phyloP scores from a whole-genome alignment of 345 rosid genomes.

The Ceriops tagal region DNA sequence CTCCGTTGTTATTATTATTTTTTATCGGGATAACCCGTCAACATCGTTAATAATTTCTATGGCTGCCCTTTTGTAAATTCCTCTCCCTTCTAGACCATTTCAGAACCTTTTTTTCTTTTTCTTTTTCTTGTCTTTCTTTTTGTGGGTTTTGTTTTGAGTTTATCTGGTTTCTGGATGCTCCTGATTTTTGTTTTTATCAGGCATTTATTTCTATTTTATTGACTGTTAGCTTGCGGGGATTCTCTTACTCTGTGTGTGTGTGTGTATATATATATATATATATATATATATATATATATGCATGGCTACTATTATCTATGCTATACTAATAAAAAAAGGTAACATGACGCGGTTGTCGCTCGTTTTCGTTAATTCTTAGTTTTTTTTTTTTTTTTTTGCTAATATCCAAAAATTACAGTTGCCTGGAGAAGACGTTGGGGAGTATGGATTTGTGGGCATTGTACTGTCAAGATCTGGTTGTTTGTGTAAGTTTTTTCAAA shows the following conservation, averaged over 20 bases:
- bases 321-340: not conserved
- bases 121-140: constrained; percentile 13
- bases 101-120: not conserved
- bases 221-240: constrained; percentile 10
- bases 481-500: not conserved
- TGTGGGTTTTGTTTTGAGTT: constrained; percentile 12
- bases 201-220: constrained; percentile 12
- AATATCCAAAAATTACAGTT: not conserved
- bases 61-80: constrained; percentile 41
- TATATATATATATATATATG: not conserved
- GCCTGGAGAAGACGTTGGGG: constrained; percentile 12
- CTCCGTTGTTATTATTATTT: constrained; percentile 26
- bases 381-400: not conserved
- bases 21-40: constrained; percentile 48
- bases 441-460: constrained; percentile 7
- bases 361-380: not conserved
- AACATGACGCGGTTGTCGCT: too few relatives aligned
- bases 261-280: not conserved
- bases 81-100: not conserved
- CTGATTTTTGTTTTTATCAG: constrained; percentile 32
- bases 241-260: not conserved
- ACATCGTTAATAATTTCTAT: constrained; percentile 47
- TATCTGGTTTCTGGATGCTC: constrained; percentile 26
- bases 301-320: not conserved
- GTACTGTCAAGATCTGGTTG: constrained; percentile 20